Percentiles rank a stretch among this genome's conserved stretches.
Conservation (phyloP, 768 basidiomycete genomes). For the Lactarius vividus region DNA sequence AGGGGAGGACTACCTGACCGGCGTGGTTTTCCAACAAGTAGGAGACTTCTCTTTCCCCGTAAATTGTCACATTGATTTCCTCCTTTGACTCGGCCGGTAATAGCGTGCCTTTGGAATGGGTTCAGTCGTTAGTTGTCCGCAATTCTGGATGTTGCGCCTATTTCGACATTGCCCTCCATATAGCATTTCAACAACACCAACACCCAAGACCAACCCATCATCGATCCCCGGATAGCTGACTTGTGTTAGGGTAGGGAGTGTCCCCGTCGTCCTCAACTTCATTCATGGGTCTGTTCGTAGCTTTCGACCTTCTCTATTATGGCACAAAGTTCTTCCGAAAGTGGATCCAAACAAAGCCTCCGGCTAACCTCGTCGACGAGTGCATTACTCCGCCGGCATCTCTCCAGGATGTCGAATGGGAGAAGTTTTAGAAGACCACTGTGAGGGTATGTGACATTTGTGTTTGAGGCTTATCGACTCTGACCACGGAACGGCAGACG, state of each 20-base stretch:
- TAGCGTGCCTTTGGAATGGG: slow-evolving; percentile 25
- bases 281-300: not conserved
- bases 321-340: slow-evolving; percentile 23
- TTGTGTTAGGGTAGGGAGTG: slow-evolving; percentile 21
- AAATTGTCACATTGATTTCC: not conserved
- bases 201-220: slow-evolving; percentile 13
- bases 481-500: slow-evolving; percentile 10
- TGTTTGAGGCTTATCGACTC: not conserved
- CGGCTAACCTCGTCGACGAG: slow-evolving; percentile 16
- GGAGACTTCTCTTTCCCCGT: not conserved
- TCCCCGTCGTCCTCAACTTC: not conserved
- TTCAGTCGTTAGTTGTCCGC: slow-evolving; percentile 18
- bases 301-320: slow-evolving; percentile 23
- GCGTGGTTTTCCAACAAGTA: slow-evolving; percentile 26
- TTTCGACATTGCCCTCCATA: not conserved
- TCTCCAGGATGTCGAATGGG: slow-evolving; percentile 18
- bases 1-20: slow-evolving; percentile 23
- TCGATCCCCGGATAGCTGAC: slow-evolving; percentile 23
- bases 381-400: slow-evolving; percentile 22
- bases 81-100: not conserved
- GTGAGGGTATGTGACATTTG: slow-evolving; percentile 17
- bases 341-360: slow-evolving; percentile 23
- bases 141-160: not conserved
- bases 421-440: slow-evolving; percentile 18
- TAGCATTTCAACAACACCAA: slow-evolving; percentile 26